Conservation (phyloP, 495 filamentous ascomycete genomes). For the Penicillium herquei region DNA sequence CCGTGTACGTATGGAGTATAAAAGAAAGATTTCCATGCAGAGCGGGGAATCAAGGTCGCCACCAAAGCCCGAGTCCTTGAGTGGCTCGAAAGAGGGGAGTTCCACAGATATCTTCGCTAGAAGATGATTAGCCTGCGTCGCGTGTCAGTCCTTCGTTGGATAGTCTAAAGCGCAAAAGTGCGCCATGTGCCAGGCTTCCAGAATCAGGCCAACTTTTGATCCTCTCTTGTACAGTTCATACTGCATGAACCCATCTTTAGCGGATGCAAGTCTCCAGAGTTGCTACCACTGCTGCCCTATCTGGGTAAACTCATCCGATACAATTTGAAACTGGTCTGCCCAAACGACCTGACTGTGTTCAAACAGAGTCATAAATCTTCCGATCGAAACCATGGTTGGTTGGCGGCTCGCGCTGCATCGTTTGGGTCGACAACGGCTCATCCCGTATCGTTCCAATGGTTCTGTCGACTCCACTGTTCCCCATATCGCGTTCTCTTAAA, state of each 20-base stretch:
- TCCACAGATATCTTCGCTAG: slow-evolving; percentile 1
- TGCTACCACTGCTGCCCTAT: slow-evolving; percentile 3
- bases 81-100: background rate
- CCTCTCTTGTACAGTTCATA: slow-evolving; percentile 16
- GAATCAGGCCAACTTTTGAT: slow-evolving; percentile 16
- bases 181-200: slow-evolving; percentile 29
- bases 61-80: slow-evolving; percentile 2
- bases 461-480: slow-evolving; percentile 26
- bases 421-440: slow-evolving; percentile 15
- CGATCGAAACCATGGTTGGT: slow-evolving; percentile 26
- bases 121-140: slow-evolving; percentile 1
- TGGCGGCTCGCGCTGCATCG: slow-evolving; percentile 12
- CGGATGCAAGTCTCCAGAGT: slow-evolving; percentile 1
- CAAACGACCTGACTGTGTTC: background rate
- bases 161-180: slow-evolving; percentile 5
- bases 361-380: background rate
- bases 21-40: background rate
- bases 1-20: too few relatives aligned
- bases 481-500: slow-evolving; percentile 10
- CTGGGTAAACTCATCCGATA: slow-evolving; percentile 4
- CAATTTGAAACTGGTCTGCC: slow-evolving; percentile 7
- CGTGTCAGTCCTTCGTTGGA: slow-evolving; percentile 28
- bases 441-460: slow-evolving; percentile 32
- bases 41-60: background rate
- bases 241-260: slow-evolving; percentile 26